phyloP scores from a whole-genome alignment of 176 grass and related monocot species.

The Triticum timopheevii region DNA sequence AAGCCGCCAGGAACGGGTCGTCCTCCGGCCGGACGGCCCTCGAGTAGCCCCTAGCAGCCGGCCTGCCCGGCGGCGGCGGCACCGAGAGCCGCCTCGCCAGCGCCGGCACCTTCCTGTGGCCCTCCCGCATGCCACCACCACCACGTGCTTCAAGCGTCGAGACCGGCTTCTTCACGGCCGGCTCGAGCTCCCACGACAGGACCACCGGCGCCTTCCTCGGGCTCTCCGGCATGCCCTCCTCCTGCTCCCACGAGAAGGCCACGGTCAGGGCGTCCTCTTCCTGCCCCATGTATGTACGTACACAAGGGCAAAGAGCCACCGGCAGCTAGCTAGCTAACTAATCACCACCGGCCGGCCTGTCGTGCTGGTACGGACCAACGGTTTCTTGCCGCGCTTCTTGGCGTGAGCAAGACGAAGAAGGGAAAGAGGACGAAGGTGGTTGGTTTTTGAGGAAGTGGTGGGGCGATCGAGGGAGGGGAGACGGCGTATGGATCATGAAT shows the following conservation, averaged over 20 bases:
- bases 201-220: conserved; percentile 31
- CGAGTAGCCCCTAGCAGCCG: not conserved
- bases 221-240: not conserved
- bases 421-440: not conserved
- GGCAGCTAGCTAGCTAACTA: not conserved
- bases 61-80: not conserved
- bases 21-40: conserved; percentile 50
- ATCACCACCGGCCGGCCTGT: not conserved
- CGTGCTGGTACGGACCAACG: not conserved
- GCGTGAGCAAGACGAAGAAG: not conserved
- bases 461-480: not conserved
- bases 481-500: conserved; percentile 1
- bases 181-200: conserved; percentile 63
- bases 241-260: conserved; percentile 73
- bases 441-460: not conserved
- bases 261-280: conserved; percentile 17
- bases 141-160: not conserved
- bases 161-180: conserved; percentile 18
- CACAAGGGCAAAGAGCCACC: not conserved
- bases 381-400: not conserved
- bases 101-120: conserved; percentile 16
- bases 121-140: not conserved
- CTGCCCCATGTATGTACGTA: conserved; percentile 22
- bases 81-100: not conserved
- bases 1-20: conserved; percentile 86